Base-by-base conservation (phyloP, 768 basidiomycete genomes). In the Lactifluus rugatus region DNA sequence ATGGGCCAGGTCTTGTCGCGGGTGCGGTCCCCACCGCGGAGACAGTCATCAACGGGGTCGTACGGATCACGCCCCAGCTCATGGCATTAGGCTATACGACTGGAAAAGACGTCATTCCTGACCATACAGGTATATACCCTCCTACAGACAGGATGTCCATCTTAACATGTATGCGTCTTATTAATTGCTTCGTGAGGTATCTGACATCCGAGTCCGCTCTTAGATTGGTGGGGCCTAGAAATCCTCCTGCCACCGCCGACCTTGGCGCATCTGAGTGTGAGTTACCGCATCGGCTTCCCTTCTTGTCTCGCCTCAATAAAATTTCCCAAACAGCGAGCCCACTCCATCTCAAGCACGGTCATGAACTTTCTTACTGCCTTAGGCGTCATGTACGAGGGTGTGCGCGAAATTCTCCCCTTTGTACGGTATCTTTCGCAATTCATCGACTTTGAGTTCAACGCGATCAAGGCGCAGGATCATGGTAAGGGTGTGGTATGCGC, bases 181-280 rank as follows among this genome's bases (percentile, higher is more conserved):
- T 54, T 54, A 1, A 21, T 45, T 25, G 26, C 25, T 7, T 26
- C 7, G 36, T 2, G 31, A 60, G 23, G 32, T 46, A 32, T 46
- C 42, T 52, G 48, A 57, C 23, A 50, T 48, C 39, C 44, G 56
- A 8, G 49, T 49, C 39, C 45, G 54, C 8, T 54, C 26, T 16
- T 61, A 92, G 89, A 92, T 70, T 93, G 91, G 91, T 94, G 91
- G 91, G 91, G 91, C 14, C 73, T 89, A 13, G 91, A 94, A 67
- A 55, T 93, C 0, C 76, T 82, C 36, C 75, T 94, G 26, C 91
- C 92, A 4, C 79, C 83, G 19, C 79, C 89, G 1, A 80, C 88
- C 1, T 65, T 94, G 36, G 67, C 66, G 28, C 79, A 82, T 66
- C 76, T 94, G 19, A 68, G 71, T 46, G 82, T 84, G 50, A 55